phyloP scores from a whole-genome alignment of 1,284 basidiomycete species.

The Tylopilus sp. region DNA sequence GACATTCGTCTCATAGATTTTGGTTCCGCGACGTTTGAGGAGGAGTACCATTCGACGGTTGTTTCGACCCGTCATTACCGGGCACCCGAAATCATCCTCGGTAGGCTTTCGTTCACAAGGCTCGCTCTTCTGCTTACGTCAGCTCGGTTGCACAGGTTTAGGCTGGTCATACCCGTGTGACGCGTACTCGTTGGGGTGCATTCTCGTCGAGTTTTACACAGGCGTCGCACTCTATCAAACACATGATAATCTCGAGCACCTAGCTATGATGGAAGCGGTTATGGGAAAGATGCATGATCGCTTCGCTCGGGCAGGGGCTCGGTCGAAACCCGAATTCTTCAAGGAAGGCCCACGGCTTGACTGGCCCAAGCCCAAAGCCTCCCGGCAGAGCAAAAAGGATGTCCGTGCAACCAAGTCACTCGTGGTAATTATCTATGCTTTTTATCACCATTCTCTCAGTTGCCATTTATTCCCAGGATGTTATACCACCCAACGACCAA shows the following conservation, averaged over 20 bases:
- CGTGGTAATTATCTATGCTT: slow-evolving; percentile 45
- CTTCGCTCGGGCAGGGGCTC: slow-evolving; percentile 67
- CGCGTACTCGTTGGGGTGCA: slow-evolving; percentile 97
- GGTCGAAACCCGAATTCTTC: slow-evolving; percentile 89
- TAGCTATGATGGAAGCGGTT: slow-evolving; percentile 99
- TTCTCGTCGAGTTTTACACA: slow-evolving; percentile 97
- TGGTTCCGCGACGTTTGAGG: slow-evolving; percentile 95
- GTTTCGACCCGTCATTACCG: slow-evolving; percentile 98
- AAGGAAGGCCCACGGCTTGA: slow-evolving; percentile 79
- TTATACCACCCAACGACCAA: slow-evolving; percentile 70
- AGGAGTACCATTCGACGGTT: slow-evolving; percentile 97
- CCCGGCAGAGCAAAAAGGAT: slow-evolving; percentile 89
- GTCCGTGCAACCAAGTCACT: slow-evolving; percentile 83
- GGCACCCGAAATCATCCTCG: slow-evolving; percentile 97
- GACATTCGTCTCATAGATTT: slow-evolving; percentile 98
- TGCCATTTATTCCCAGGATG: slow-evolving; percentile 51
- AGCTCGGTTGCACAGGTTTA: slow-evolving; percentile 54
- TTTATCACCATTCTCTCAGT: slow-evolving; percentile 11
- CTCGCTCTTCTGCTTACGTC: slow-evolving; percentile 12
- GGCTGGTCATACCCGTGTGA: slow-evolving; percentile 99
- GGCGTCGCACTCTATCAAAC: slow-evolving; percentile 98
- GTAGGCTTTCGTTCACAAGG: slow-evolving; percentile 44
- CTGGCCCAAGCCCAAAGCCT: slow-evolving; percentile 85
- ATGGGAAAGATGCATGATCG: slow-evolving; percentile 94
- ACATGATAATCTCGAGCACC: slow-evolving; percentile 97